Evolutionary conservation across 495 filamentous ascomycete species (phyloP).

Genomic region (Tuber calosporum): DNA sequence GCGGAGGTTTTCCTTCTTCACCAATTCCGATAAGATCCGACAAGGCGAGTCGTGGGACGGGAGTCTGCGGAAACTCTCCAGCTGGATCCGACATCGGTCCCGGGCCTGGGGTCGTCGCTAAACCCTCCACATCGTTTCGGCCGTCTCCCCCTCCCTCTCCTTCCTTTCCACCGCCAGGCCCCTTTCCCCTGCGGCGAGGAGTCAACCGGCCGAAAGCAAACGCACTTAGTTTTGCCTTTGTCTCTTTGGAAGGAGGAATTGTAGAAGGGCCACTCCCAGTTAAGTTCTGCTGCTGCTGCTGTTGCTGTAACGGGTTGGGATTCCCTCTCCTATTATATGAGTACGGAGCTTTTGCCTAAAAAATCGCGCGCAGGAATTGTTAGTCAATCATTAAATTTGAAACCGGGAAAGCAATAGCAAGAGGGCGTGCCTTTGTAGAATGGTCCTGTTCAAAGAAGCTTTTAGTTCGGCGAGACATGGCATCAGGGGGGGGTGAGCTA

Average conservation of each 20-base stretch:
- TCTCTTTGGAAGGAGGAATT: slow-evolving; percentile 31
- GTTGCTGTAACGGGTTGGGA: slow-evolving; percentile 14
- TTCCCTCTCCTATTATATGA: slow-evolving; percentile 13
- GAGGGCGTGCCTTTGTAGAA: slow-evolving; percentile 28
- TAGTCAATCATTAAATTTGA: background rate
- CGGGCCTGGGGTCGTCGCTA: background rate
- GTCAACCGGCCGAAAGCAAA: slow-evolving; percentile 32
- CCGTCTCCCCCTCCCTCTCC: background rate
- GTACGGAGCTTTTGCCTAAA: slow-evolving; percentile 2
- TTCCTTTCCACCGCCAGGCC: background rate
- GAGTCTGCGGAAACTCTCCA: slow-evolving; percentile 61
- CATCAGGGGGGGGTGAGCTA: slow-evolving; percentile 23
- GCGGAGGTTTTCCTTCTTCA: slow-evolving; percentile 48
- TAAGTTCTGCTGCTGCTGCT: slow-evolving; percentile 9
- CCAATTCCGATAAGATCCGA: slow-evolving; percentile 71
- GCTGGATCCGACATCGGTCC: slow-evolving; percentile 42
- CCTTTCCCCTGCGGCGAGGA: slow-evolving; percentile 41
- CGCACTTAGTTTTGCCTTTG: slow-evolving; percentile 35
- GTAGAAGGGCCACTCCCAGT: slow-evolving; percentile 6
- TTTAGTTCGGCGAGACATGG: slow-evolving; percentile 37
- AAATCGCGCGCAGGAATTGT: background rate
- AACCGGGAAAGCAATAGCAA: slow-evolving; percentile 8
- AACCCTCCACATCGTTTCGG: background rate
- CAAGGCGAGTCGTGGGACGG: slow-evolving; percentile 64
- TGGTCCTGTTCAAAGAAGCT: slow-evolving; percentile 42